Conservation (phyloP, 495 filamentous ascomycete species). For the Penicillium steckii region DNA sequence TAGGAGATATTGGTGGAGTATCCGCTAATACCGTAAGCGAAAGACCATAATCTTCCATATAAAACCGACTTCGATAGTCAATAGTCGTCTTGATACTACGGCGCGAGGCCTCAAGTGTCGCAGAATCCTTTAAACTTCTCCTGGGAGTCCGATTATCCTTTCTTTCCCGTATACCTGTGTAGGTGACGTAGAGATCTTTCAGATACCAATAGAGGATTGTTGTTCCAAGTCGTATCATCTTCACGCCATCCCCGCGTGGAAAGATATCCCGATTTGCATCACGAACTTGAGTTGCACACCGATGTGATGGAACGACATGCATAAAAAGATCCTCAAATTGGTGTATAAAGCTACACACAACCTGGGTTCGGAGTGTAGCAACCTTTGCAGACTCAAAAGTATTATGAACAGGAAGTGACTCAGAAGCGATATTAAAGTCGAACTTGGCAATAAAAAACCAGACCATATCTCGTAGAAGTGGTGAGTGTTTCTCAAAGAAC, state of each 20-base stretch:
- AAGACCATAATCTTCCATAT: background rate
- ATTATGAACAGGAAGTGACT: background rate
- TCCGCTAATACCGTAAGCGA: background rate
- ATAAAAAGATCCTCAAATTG: background rate
- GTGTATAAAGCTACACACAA: background rate
- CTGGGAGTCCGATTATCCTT: background rate
- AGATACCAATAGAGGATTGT: background rate
- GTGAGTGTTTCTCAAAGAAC: background rate
- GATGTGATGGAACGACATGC: background rate
- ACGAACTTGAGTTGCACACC: background rate
- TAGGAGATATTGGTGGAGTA: background rate
- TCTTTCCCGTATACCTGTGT: background rate
- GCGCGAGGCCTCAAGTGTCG: background rate
- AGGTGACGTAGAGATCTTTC: background rate
- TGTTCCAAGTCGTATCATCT: background rate
- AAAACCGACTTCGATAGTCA: background rate
- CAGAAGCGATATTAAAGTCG: background rate
- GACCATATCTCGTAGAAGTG: background rate
- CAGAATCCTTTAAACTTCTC: background rate
- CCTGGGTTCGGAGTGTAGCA: background rate
- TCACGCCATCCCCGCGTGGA: background rate
- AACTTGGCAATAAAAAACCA: background rate
- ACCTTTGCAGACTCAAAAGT: background rate
- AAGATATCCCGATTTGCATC: background rate
- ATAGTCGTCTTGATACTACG: background rate